Evolutionary conservation across 345 rosid genomes (phyloP), one percentile per base, ranked within the genome.

Genomic region (Citrus cavaleriei): DNA sequence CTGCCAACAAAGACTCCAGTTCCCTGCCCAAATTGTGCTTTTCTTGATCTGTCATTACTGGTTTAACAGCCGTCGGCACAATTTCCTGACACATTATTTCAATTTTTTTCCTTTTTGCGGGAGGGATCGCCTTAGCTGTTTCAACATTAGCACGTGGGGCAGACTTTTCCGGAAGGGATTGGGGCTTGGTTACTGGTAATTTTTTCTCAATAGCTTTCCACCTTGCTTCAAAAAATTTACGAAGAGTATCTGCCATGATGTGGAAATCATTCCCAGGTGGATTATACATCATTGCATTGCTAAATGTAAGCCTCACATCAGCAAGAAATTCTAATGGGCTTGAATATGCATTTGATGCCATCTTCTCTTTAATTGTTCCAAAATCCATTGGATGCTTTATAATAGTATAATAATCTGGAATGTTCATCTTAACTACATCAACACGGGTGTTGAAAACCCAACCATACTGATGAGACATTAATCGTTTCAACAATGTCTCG

Each of bases 311-410:
- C 78, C 94, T 90, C 80, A 93, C 97, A 79, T 96, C 99, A 82
- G 89, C 86, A 79, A 84, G 88, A 85, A 95, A 92, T 76, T 84
- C 98, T 83, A 83, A 76, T 2, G 95, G 98, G 83, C 91, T 91
- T 64, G 94, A 85, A 84, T 95, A 95, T 19, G 81, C 74, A 79
- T 93, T 91, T 7, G 92, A 83, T n/a, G 84, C 79, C 37, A 91
- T 63, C 84, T 90, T 96, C 71, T 75, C 84, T 77, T 89, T 94
- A 42, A 96, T 76, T 10, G 98, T 90, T 69, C 99, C 97, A 21
- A 96, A 89, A 85, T 96, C 98, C 99, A 94, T 94, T 51, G 99
- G 98, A 46, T 91, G 86, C 84, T 93, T 91, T 79, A 96, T 91
- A 72, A 94, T 85, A 18, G 81, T 85, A 73, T 82, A 88, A 81